Evolutionary conservation across 2,329 filamentous ascomycete genomes (phyloP).

Genomic region (Aureobasidium sp.): DNA sequence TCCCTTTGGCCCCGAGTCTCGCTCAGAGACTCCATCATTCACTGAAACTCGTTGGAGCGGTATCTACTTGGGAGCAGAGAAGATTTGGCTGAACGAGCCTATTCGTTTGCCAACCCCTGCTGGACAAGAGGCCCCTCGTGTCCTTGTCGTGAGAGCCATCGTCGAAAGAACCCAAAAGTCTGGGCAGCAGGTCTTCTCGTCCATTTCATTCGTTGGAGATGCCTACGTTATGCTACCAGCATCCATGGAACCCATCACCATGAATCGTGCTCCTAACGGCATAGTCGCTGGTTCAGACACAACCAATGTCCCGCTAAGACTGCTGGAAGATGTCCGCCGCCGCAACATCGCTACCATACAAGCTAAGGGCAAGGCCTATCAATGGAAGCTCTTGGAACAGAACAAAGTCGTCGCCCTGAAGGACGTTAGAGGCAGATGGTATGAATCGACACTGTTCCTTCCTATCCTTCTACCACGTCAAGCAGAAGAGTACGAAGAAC

Average conservation of each 20-base stretch:
- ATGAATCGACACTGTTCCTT: slow-evolving; percentile 46
- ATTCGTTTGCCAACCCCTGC: slow-evolving; percentile 38
- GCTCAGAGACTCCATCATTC: slow-evolving; percentile 25
- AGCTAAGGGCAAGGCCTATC: slow-evolving; percentile 25
- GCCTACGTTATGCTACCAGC: slow-evolving; percentile 41
- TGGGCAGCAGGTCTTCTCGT: slow-evolving; percentile 13
- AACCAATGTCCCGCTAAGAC: slow-evolving; percentile 40
- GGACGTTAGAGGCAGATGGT: slow-evolving; percentile 53
- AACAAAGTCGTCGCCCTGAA: slow-evolving; percentile 30
- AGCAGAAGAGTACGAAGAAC: slow-evolving; percentile 18
- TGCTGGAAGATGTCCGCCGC: slow-evolving; percentile 43
- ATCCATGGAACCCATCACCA: slow-evolving; percentile 29
- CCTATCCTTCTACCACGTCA: slow-evolving; percentile 27
- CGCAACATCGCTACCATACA: slow-evolving; percentile 37
- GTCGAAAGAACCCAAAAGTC: slow-evolving; percentile 29
- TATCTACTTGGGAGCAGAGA: slow-evolving; percentile 50
- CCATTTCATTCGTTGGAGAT: slow-evolving; percentile 37
- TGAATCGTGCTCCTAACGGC: slow-evolving; percentile 17
- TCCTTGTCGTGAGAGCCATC: slow-evolving; percentile 40
- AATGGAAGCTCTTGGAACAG: slow-evolving; percentile 36
- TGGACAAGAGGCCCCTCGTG: slow-evolving; percentile 34
- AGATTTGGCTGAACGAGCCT: slow-evolving; percentile 51
- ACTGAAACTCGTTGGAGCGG: slow-evolving; percentile 42
- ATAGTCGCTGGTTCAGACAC: slow-evolving; percentile 22
- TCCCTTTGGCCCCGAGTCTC: slow-evolving; percentile 39